These are phyloP conservation scores for Jatropha curcas DNA, from an alignment of 345 rosid genomes.

Conservation along the genomic window DNA sequence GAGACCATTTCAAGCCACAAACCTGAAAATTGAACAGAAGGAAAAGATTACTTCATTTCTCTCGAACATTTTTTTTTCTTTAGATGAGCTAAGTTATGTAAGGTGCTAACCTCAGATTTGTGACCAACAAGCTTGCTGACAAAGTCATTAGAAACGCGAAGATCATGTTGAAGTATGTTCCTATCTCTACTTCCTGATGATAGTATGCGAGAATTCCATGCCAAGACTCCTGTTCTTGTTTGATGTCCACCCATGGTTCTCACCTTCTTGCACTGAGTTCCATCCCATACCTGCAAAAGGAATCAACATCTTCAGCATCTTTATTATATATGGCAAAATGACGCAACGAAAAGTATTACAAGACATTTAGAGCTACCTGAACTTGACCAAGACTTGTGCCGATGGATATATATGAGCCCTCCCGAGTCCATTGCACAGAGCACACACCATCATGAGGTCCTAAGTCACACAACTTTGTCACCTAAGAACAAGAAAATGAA, in stretches of 20 bases:
- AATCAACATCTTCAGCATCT: conserved; percentile 1
- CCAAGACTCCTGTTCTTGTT: conserved; percentile 90
- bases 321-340: too few species aligned
- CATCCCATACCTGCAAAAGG: conserved; percentile 81
- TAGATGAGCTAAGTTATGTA: too few species aligned
- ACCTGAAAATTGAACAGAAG: conserved; percentile 36
- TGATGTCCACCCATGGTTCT: conserved; percentile 94
- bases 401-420: conserved; percentile 86
- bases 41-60: neutral
- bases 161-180: conserved; percentile 92
- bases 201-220: conserved; percentile 87
- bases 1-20: conserved; percentile 95
- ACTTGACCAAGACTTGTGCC: conserved; percentile 87
- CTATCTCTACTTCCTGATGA: conserved; percentile 96
- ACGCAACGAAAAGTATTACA: too few species aligned
- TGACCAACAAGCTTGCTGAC: conserved; percentile 85
- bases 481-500: conserved; percentile 42
- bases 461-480: conserved; percentile 87
- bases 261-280: conserved; percentile 75
- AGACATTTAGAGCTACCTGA: conserved; percentile 59
- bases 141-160: conserved; percentile 70
- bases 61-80: too few species aligned
- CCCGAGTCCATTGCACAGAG: conserved; percentile 94
- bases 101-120: conserved; percentile 69
- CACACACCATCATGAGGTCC: conserved; percentile 87